These are phyloP conservation scores for Heterobasidion occidentale DNA, from an alignment of 1,284 basidiomycete species.

Conservation along the genomic window DNA sequence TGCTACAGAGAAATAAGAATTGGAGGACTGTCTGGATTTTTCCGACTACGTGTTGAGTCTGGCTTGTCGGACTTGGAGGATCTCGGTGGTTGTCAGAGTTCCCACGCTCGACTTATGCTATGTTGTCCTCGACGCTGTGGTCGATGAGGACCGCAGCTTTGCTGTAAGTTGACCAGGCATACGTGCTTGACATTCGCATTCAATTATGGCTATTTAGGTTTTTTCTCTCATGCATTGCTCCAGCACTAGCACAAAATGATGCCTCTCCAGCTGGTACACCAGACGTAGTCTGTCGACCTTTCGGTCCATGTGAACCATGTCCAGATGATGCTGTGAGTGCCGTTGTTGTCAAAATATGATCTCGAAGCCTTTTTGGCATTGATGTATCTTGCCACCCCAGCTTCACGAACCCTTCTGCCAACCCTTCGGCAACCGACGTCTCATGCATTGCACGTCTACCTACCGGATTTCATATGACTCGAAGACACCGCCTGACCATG, in stretches of 20 bases:
- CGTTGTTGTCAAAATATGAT: background rate
- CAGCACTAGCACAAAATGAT: conserved; percentile 5
- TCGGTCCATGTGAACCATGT: conserved; percentile 79
- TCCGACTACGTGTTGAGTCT: too few relatives aligned
- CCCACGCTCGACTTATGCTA: conserved; percentile 9
- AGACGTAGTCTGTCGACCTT: conserved; percentile 59
- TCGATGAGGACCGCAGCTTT: conserved; percentile 2
- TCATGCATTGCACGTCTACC: conserved; percentile 60
- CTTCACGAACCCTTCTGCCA: conserved; percentile 82
- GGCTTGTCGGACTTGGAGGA: background rate
- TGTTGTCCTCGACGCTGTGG: conserved; percentile 2
- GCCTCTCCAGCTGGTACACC: conserved; percentile 9
- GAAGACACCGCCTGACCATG: conserved; percentile 9
- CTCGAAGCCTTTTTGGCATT: background rate
- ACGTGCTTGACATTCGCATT: background rate
- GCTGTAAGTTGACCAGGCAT: conserved; percentile 1
- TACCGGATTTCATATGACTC: conserved; percentile 3
- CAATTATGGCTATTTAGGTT: conserved; percentile 1
- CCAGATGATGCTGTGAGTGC: conserved; percentile 65
- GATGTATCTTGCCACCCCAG: conserved; percentile 28
- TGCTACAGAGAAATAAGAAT: background rate
- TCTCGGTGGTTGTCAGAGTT: background rate
- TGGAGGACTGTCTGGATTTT: too few relatives aligned
- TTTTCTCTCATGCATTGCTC: conserved; percentile 5
- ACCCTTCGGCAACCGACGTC: conserved; percentile 83